Evolutionary conservation across 371 early-diverging fungal species (phyloP).

Genomic region (Rhizomucor pusillus): DNA sequence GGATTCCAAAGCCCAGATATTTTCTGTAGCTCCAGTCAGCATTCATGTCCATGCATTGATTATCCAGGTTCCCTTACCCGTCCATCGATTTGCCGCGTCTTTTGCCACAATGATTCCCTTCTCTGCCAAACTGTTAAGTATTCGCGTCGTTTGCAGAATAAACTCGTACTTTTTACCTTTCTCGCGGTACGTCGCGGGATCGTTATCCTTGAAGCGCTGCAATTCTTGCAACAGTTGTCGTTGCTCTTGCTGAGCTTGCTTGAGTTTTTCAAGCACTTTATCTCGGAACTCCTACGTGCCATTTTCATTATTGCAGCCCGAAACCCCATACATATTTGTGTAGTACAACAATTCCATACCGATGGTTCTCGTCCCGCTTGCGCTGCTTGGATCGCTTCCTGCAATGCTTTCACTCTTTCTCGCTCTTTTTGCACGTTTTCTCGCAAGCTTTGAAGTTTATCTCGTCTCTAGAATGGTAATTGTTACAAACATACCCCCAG

Average conservation of each 20-base stretch:
- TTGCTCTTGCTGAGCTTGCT: conserved; percentile 35
- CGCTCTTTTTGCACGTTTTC: conserved; percentile 33
- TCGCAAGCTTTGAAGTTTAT: conserved; percentile 44
- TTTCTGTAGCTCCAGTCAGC: conserved; percentile 51
- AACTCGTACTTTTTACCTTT: conserved; percentile 45
- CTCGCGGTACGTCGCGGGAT: conserved; percentile 67
- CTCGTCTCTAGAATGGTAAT: conserved; percentile 23
- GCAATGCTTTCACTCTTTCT: conserved; percentile 35
- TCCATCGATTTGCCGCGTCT: conserved; percentile 88
- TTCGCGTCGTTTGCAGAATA: not conserved
- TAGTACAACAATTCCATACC: conserved; percentile 32
- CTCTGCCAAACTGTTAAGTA: conserved; percentile 34
- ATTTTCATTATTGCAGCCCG: not conserved
- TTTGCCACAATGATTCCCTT: conserved; percentile 59
- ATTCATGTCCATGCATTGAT: too few species aligned
- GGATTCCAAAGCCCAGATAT: conserved; percentile 84
- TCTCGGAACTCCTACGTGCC: conserved; percentile 47
- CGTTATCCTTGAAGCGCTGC: conserved; percentile 69
- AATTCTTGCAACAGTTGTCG: conserved; percentile 48
- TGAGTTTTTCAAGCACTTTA: conserved; percentile 43
- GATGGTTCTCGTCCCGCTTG: conserved; percentile 50
- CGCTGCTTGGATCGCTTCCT: conserved; percentile 35
- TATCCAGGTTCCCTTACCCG: conserved; percentile 55
- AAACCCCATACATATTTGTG: not conserved
- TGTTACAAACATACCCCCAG: not conserved